A percentile compares a stretch with the other conserved stretches of the same genome.
These are phyloP conservation scores for Rasamsonia emersonii DNA, from an alignment of 2,329 filamentous ascomycete genomes.

Conservation along the genomic window DNA sequence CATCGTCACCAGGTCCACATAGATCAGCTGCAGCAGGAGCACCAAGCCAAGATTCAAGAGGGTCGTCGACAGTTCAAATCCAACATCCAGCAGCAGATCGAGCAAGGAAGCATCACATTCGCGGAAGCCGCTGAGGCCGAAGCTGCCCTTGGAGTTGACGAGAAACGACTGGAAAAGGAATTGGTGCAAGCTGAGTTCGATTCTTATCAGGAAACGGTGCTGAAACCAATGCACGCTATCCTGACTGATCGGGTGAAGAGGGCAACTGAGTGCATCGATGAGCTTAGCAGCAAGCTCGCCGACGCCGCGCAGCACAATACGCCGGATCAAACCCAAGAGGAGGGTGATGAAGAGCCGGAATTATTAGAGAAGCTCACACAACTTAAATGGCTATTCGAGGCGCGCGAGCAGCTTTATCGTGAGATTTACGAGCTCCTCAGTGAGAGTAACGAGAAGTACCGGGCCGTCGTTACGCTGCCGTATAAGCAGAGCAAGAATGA, in stretches of 20 bases:
- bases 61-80: slow-evolving; percentile 58
- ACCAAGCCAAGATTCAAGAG: slow-evolving; percentile 45
- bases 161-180: slow-evolving; percentile 62
- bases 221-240: slow-evolving; percentile 74
- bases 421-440: slow-evolving; percentile 77
- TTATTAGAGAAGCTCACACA: slow-evolving; percentile 88
- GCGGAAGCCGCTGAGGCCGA: slow-evolving; percentile 76
- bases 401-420: slow-evolving; percentile 76
- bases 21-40: slow-evolving; percentile 46
- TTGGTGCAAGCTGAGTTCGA: slow-evolving; percentile 74
- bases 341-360: slow-evolving; percentile 91
- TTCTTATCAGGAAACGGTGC: slow-evolving; percentile 69
- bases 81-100: slow-evolving; percentile 72
- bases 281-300: slow-evolving; percentile 63
- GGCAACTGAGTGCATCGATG: slow-evolving; percentile 68
- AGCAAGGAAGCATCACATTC: slow-evolving; percentile 69
- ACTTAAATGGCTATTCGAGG: slow-evolving; percentile 94
- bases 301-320: slow-evolving; percentile 59
- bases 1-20: slow-evolving; percentile 41
- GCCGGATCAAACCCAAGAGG: slow-evolving; percentile 82
- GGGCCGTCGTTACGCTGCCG: slow-evolving; percentile 71
- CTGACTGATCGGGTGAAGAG: slow-evolving; percentile 66
- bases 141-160: slow-evolving; percentile 61
- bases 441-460: slow-evolving; percentile 79
- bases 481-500: slow-evolving; percentile 66